Base-by-base conservation (phyloP, 202 grass and related monocot species). In the Panicum virgatum region DNA sequence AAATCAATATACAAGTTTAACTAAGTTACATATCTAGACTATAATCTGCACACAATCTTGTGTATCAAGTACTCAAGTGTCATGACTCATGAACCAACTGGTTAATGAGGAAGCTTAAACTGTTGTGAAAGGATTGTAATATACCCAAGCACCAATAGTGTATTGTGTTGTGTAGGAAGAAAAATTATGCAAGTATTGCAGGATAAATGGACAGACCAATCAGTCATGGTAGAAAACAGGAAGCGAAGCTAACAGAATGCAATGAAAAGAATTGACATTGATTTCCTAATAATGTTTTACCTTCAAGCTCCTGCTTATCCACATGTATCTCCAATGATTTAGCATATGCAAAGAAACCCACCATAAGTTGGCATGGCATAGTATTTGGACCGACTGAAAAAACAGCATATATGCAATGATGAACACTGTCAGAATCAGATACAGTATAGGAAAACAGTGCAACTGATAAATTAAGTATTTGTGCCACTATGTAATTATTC, bases 331-430 rank as follows among this genome's bases (percentile, higher is more conserved):
- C 90, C 72, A 96, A 87, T 39, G 96, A 92, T 88, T 94, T 94
- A 39, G 93, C 96, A 69, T 94, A 96, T 76, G 93, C 96, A 87
- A 99, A 99, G 91, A 99, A 99, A 65, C 96, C 96, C 62, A 99
- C 68, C 93, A 99, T 96, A 63, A 99, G 59, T 75, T 99, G 93
- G 62, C 92, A 93, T 61, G 92, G 92, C 96, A 94, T 99, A 48
- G 85, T 89, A 81, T 65, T 90, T 46, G 96, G 90, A 0, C 91
- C 92, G 34, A 99, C 96, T 99, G 87, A 56, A 86, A n/a, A 85
- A 69, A 82, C 20, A 75, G 25, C 69, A 76, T 62, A 47, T 16
- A 73, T 32, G 44, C 78, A 62, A 70, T 22, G 83, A 88, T 47
- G 16, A 73, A 74, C 9, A 54, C 15, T 79, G 36, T 87, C 58